Conservation (phyloP, 768 basidiomycete species). For the Kwoniella europaea region DNA sequence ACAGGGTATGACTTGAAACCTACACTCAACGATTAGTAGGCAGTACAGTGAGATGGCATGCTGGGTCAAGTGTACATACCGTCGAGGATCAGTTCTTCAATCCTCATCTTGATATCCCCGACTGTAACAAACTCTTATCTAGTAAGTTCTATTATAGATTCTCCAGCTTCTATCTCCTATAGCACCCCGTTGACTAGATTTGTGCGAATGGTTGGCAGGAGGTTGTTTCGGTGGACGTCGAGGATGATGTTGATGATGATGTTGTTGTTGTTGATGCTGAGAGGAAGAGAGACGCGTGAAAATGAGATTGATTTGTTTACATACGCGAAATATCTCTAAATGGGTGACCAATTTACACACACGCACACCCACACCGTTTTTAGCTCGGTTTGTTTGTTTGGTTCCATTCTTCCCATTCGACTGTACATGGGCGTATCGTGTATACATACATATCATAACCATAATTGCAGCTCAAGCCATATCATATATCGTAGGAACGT, state of each 20-base stretch:
- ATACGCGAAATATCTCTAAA: slow-evolving; percentile 5
- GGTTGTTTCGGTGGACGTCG: too few relatives aligned
- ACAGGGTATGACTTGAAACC: slow-evolving; percentile 99
- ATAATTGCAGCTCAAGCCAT: neutral
- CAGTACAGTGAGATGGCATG: too few relatives aligned
- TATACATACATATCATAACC: neutral
- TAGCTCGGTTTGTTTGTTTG: slow-evolving; percentile 4
- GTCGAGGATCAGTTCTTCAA: slow-evolving; percentile 93
- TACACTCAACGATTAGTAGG: slow-evolving; percentile 45
- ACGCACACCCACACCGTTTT: too few relatives aligned
- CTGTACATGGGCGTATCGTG: neutral
- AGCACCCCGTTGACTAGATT: too few relatives aligned
- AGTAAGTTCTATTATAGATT: too few relatives aligned
- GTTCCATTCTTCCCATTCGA: neutral
- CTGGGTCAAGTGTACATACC: slow-evolving; percentile 60
- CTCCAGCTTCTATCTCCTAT: too few relatives aligned
- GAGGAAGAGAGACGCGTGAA: slow-evolving; percentile 10
- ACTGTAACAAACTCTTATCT: too few relatives aligned
- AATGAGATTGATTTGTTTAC: slow-evolving; percentile 12
- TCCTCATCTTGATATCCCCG: slow-evolving; percentile 67
- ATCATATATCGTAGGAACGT: neutral
- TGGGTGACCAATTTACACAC: neutral
- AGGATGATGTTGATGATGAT: neutral
- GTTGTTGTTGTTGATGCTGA: neutral
- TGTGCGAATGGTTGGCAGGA: too few relatives aligned